Conservation (phyloP, 202 grass and related monocot species). For the Panicum hallii region DNA sequence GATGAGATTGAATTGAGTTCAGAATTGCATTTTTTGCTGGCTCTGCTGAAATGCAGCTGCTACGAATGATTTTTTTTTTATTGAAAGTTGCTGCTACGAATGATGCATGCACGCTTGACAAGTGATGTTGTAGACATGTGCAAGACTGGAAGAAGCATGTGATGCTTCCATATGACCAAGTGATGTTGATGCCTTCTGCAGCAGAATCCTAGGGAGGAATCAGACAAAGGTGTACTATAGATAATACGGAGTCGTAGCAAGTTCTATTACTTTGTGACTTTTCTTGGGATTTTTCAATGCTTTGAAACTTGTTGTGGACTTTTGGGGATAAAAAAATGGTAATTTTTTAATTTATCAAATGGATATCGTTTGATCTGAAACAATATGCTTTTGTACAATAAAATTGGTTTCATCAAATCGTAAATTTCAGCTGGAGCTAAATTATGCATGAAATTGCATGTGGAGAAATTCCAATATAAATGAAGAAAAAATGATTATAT, state of each 20-base stretch:
- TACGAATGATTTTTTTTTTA: not conserved
- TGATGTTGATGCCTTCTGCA: conserved; percentile 38
- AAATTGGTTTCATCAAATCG: not conserved
- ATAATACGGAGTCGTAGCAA: conserved; percentile 5
- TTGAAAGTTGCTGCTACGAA: not conserved
- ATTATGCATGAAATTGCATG: conserved; percentile 1
- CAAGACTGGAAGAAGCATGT: conserved; percentile 22
- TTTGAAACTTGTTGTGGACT: conserved; percentile 10
- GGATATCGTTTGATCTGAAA: not conserved
- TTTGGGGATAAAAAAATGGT: not conserved
- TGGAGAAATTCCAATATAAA: not conserved
- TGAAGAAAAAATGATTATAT: not conserved
- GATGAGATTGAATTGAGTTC: conserved; percentile 20
- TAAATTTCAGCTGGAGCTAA: not conserved
- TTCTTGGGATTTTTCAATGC: conserved; percentile 8
- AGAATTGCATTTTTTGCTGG: conserved; percentile 17
- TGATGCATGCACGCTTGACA: conserved; percentile 23
- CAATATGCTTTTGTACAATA: not conserved
- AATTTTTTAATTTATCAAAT: not conserved
- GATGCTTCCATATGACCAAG: conserved; percentile 28
- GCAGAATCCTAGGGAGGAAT: conserved; percentile 52
- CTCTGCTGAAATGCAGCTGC: not conserved
- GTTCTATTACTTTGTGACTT: conserved; percentile 33
- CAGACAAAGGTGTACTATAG: conserved; percentile 37
- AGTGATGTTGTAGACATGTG: conserved; percentile 37